Conservation (phyloP, 148 eudicot species). For the Pouteria glomerata region DNA sequence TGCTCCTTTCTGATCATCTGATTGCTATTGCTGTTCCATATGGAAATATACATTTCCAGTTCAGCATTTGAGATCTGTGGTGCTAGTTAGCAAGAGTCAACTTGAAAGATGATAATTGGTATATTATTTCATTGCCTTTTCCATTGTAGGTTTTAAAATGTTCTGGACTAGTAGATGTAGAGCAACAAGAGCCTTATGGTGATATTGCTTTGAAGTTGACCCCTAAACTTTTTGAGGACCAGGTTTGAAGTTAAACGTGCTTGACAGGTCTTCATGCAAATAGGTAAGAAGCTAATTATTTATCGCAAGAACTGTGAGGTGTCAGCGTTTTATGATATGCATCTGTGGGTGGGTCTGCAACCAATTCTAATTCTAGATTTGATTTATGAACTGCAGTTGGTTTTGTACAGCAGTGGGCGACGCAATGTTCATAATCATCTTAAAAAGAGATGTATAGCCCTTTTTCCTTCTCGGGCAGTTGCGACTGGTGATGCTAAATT, state of each 20-base stretch:
- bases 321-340: not conserved
- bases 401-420: conserved; percentile 9
- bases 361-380: not conserved
- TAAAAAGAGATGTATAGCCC: not conserved
- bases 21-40: not conserved
- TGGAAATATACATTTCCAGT: not conserved
- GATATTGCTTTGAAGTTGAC: conserved; percentile 60
- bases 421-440: not conserved
- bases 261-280: conserved; percentile 7
- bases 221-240: conserved; percentile 33
- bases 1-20: not conserved
- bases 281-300: conserved; percentile 16
- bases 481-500: not conserved
- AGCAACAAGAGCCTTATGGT: conserved; percentile 67
- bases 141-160: conserved; percentile 53
- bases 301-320: not conserved
- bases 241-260: conserved; percentile 20
- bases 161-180: conserved; percentile 46
- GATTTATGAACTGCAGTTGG: conserved; percentile 9
- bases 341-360: no score
- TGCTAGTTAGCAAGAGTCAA: not conserved
- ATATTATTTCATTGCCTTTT: not conserved
- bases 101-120: not conserved
- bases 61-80: not conserved
- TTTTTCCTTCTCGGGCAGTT: not conserved